Evolutionary conservation across 2,329 filamentous ascomycete genomes (phyloP).

Genomic region (Drechslerella dactyloides): DNA sequence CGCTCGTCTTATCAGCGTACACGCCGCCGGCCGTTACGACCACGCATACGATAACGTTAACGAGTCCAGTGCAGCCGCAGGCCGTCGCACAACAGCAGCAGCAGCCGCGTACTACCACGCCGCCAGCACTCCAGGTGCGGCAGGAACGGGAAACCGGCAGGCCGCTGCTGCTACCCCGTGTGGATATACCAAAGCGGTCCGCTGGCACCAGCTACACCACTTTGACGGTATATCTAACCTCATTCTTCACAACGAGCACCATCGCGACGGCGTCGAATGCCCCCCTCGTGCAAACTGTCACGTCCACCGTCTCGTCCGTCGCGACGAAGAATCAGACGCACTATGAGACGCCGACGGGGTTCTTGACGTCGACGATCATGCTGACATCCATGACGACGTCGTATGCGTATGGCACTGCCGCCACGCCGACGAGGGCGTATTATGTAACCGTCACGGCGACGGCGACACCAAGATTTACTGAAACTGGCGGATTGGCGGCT

Average conservation of each 20-base stretch:
- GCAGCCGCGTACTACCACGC: not conserved
- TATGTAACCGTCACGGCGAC: constrained; percentile 29
- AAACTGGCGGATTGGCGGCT: not conserved
- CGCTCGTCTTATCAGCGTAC: constrained; percentile 31
- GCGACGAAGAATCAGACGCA: constrained; percentile 44
- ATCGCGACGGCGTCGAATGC: constrained; percentile 27
- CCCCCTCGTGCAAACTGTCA: constrained; percentile 21
- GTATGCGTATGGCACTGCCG: constrained; percentile 44
- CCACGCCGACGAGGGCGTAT: constrained; percentile 9
- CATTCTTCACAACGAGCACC: constrained; percentile 34
- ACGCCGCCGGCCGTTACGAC: constrained; percentile 34
- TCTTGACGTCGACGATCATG: constrained; percentile 19
- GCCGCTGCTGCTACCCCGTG: constrained; percentile 12
- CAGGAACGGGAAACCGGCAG: constrained; percentile 6
- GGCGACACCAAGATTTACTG: not conserved
- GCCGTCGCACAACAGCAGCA: not conserved
- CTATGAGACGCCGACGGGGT: constrained; percentile 43
- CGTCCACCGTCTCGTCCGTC: constrained; percentile 24
- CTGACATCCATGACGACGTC: constrained; percentile 24
- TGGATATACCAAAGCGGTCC: constrained; percentile 20
- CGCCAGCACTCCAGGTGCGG: constrained; percentile 13
- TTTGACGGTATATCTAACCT: constrained; percentile 33
- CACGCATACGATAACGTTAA: constrained; percentile 24
- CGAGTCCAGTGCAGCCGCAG: constrained; percentile 6
- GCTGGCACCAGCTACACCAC: constrained; percentile 41